These are phyloP conservation scores for Euphorbia corollata DNA, from an alignment of 441 rosid genomes.

Conservation along the genomic window DNA sequence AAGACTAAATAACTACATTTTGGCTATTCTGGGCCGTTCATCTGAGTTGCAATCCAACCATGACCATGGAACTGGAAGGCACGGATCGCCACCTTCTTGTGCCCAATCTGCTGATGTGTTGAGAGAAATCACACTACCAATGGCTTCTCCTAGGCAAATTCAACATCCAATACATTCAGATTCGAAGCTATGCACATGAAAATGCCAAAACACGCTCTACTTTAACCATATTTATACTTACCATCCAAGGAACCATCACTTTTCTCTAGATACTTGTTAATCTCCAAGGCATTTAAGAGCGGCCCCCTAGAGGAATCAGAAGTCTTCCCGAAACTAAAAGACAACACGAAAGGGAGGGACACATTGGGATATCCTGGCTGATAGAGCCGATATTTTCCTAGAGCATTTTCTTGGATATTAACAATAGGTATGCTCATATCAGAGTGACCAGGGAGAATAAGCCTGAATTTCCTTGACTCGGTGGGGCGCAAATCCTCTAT, in stretches of 20 bases:
- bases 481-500: slow-evolving; percentile 61
- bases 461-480: slow-evolving; percentile 83
- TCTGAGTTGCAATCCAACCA: slow-evolving; percentile 79
- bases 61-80: slow-evolving; percentile 90
- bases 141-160: slow-evolving; percentile 45
- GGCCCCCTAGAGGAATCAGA: slow-evolving; percentile 88
- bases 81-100: slow-evolving; percentile 95
- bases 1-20: slow-evolving; percentile 43
- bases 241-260: slow-evolving; percentile 76
- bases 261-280: slow-evolving; percentile 57
- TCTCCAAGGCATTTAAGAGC: slow-evolving; percentile 91
- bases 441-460: slow-evolving; percentile 66
- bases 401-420: slow-evolving; percentile 85
- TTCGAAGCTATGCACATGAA: background rate
- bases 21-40: slow-evolving; percentile 48
- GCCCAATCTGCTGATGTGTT: slow-evolving; percentile 68
- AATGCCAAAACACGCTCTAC: slow-evolving; percentile 5
- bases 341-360: slow-evolving; percentile 73
- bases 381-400: slow-evolving; percentile 60
- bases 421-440: slow-evolving; percentile 70
- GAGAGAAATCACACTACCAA: slow-evolving; percentile 42
- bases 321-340: slow-evolving; percentile 69
- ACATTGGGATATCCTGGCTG: slow-evolving; percentile 79
- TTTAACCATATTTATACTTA: slow-evolving; percentile 31
- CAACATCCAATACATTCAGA: slow-evolving; percentile 19